Evolutionary conservation across 768 basidiomycete genomes (phyloP), one percentile per base, ranked within the genome.

Genomic region (Porphyrellus cyaneotinctus): DNA sequence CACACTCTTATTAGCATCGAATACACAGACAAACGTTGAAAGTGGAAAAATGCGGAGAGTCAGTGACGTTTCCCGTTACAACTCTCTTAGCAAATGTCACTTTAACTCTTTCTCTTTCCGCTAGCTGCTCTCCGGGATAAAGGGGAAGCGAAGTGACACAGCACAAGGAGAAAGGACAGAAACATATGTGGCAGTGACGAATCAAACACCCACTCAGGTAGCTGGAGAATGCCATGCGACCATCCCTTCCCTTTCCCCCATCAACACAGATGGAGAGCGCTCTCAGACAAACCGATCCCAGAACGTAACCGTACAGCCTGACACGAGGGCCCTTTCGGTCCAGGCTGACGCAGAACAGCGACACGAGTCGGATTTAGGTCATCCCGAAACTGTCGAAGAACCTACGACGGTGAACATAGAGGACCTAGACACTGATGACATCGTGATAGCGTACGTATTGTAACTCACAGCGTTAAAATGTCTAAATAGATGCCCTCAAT

Each of bases 371-470:
- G 24, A 6, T 22, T 3, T 4, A 12, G 32, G 11, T 1, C 22
- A 30, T 11, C 17, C 15, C 14, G 3, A 35, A 3, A 36, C 20
- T 9, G 0, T 2, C 15, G 23, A 13, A 12, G 24, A 15, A 9
- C 39, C 4, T 18, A 26, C 7, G 8, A 37, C 11, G 22, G 52
- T 46, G 33, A 36, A 17, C 26, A 18, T 47, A 8, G 23, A 47
- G 24, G 48, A 49, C 8, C 35, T 50, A 26, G 36, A 35, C 13
- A 18, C 23, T 13, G 43, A 43, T 11, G 48, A 58, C 36, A 18
- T 53, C 13, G 56, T 62, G 6, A 55, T 59, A 44, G 58, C 46
- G 61, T 60, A 20, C 30, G 59, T 61, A 33, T 17, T 32, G 1
- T 26, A 23, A 30, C 18, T 39, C 10, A 33, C 1, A 14, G 20